These are phyloP conservation scores for Sequoia sempervirens DNA, from an alignment of 75 land plant genomes.

Conservation along the genomic window DNA sequence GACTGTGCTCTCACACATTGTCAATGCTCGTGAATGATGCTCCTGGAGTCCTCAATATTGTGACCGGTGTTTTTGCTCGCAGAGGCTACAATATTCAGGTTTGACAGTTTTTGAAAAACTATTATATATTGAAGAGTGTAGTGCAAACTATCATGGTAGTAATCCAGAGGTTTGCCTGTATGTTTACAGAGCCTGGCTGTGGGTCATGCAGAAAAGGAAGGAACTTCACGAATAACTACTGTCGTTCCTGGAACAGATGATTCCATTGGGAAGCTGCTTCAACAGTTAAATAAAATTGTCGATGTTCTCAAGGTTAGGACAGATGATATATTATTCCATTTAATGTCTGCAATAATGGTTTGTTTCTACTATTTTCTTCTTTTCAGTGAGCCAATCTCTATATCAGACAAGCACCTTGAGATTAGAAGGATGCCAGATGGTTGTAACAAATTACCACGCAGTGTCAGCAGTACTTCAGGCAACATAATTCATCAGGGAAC, in stretches of 20 bases:
- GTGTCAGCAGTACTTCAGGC: neutral
- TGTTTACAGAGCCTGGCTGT: constrained; percentile 87
- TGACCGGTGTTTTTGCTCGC: constrained; percentile 88
- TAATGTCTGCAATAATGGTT: neutral
- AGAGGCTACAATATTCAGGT: constrained; percentile 98
- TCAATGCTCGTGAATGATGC: constrained; percentile 85
- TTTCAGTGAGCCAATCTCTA: neutral
- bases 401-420: neutral
- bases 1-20: constrained; percentile 81
- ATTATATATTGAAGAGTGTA: neutral
- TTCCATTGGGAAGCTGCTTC: constrained; percentile 81
- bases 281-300: constrained; percentile 76
- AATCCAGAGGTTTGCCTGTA: neutral
- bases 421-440: neutral
- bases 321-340: neutral
- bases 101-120: constrained; percentile 1
- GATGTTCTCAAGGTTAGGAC: constrained; percentile 74
- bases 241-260: constrained; percentile 97
- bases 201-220: constrained; percentile 81
- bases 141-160: neutral
- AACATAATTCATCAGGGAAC: neutral
- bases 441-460: neutral
- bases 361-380: neutral
- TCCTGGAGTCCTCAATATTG: constrained; percentile 89
- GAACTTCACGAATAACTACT: constrained; percentile 85